Evolutionary conservation across 1,139 yeast genomes (phyloP).

Genomic region (Yamadazyma songkhlaensis): DNA sequence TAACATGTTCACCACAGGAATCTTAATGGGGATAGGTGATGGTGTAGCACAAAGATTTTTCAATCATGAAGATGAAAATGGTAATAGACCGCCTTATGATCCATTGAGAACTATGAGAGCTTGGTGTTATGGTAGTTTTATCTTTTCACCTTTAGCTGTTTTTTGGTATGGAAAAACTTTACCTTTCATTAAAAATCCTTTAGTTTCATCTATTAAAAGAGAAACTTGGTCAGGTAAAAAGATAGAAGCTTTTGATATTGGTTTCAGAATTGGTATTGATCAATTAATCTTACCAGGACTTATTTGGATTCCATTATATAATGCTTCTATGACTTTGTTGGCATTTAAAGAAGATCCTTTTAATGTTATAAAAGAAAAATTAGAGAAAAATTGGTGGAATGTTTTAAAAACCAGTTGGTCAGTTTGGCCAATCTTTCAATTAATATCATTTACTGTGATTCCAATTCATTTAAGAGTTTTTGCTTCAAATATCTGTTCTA

Average conservation of each 20-base stretch:
- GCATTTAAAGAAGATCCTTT: constrained; percentile 38
- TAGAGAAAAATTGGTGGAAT: constrained; percentile 41
- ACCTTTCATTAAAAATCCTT: constrained; percentile 47
- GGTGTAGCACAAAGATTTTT: constrained; percentile 62
- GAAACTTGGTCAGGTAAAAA: constrained; percentile 13
- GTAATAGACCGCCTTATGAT: constrained; percentile 11
- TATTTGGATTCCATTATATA: constrained; percentile 47
- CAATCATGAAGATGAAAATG: constrained; percentile 29
- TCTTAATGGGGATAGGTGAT: constrained; percentile 76
- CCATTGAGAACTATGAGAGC: constrained; percentile 59
- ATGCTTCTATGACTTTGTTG: constrained; percentile 37
- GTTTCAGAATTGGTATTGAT: constrained; percentile 35
- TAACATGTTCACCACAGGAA: constrained; percentile 54
- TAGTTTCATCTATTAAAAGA: constrained; percentile 18
- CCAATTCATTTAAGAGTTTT: constrained; percentile 44
- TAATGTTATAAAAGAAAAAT: constrained; percentile 30
- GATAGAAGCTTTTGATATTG: constrained; percentile 30
- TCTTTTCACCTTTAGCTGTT: constrained; percentile 76
- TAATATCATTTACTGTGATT: constrained; percentile 34
- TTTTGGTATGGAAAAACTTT: constrained; percentile 63
- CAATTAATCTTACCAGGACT: constrained; percentile 34
- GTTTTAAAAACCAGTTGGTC: constrained; percentile 42
- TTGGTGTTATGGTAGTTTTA: constrained; percentile 65
- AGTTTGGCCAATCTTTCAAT: constrained; percentile 45
- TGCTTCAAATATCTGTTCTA: constrained; percentile 38